Conservation (phyloP, 2,329 filamentous ascomycete genomes). For the Pseudogymnoascus sp. region DNA sequence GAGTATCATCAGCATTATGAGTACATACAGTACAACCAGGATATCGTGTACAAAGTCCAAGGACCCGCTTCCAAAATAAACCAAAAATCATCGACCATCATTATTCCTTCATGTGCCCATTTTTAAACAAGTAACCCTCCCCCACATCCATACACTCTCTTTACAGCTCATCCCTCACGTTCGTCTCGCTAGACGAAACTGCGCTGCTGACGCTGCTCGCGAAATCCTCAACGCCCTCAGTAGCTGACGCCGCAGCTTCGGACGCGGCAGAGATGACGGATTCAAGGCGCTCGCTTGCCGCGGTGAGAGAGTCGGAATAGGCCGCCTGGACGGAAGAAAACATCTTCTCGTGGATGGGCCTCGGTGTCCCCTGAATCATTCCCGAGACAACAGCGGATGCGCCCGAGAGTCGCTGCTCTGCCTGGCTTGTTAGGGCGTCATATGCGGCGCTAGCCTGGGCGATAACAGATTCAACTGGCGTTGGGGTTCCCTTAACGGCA, state of each 20-base stretch:
- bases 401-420: constrained; percentile 58
- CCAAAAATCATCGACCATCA: constrained; percentile 6
- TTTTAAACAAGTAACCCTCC: constrained; percentile 2
- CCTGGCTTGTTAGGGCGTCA: constrained; percentile 53
- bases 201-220: constrained; percentile 37
- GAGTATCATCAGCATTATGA: neutral
- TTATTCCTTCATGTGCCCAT: constrained; percentile 5
- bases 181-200: constrained; percentile 32
- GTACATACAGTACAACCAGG: constrained; percentile 6
- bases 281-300: constrained; percentile 51
- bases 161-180: constrained; percentile 31
- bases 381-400: constrained; percentile 59
- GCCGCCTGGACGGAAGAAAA: constrained; percentile 58
- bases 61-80: constrained; percentile 7
- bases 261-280: constrained; percentile 46
- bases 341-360: constrained; percentile 61
- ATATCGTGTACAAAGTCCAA: constrained; percentile 8
- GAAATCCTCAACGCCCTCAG: constrained; percentile 35
- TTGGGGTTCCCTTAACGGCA: constrained; percentile 56
- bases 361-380: constrained; percentile 58
- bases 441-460: constrained; percentile 47
- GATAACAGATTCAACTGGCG: constrained; percentile 41
- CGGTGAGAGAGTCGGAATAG: constrained; percentile 56
- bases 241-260: constrained; percentile 44
- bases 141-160: neutral